Evolutionary conservation across 176 grass and related monocot genomes (phyloP).

Genomic region (Triticum monococcum): DNA sequence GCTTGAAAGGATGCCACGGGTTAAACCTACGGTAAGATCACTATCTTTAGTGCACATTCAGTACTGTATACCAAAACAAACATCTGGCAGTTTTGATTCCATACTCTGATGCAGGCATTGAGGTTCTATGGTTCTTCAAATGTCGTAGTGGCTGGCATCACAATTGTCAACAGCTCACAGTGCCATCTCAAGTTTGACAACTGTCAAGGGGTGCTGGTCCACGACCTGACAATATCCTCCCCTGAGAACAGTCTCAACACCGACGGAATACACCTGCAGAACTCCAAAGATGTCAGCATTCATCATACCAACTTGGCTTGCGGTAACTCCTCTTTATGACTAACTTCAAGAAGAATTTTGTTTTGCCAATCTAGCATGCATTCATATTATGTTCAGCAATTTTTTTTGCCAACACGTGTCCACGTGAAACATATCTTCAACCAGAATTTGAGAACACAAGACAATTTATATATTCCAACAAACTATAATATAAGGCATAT

Average conservation of each 20-base stretch:
- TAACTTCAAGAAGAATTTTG: slow-evolving; percentile 4
- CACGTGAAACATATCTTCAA: not conserved
- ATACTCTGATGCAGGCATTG: slow-evolving; percentile 73
- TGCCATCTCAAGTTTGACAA: slow-evolving; percentile 98
- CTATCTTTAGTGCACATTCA: slow-evolving; percentile 10
- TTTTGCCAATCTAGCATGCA: slow-evolving; percentile 7
- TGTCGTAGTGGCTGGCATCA: slow-evolving; percentile 85
- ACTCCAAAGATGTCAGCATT: slow-evolving; percentile 95
- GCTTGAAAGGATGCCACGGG: slow-evolving; percentile 73
- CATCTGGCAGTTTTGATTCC: slow-evolving; percentile 21
- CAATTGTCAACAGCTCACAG: slow-evolving; percentile 92
- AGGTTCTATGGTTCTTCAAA: slow-evolving; percentile 97
- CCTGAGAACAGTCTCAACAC: slow-evolving; percentile 89
- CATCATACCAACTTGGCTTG: slow-evolving; percentile 85
- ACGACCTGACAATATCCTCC: slow-evolving; percentile 84
- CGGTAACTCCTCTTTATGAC: slow-evolving; percentile 45
- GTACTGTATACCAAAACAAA: slow-evolving; percentile 16
- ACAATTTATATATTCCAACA: not conserved
- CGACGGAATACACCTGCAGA: slow-evolving; percentile 98
- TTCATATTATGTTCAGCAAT: not conserved
- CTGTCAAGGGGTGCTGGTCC: slow-evolving; percentile 87
- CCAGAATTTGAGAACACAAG: slow-evolving; percentile 18
- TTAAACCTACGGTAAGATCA: slow-evolving; percentile 92
- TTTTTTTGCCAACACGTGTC: slow-evolving; percentile 8
- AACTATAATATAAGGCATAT: slow-evolving; percentile 17